Evolutionary conservation across 2,329 filamentous ascomycete genomes (phyloP), one percentile per base, ranked within the genome.

Genomic region (Onygenales sp.): DNA sequence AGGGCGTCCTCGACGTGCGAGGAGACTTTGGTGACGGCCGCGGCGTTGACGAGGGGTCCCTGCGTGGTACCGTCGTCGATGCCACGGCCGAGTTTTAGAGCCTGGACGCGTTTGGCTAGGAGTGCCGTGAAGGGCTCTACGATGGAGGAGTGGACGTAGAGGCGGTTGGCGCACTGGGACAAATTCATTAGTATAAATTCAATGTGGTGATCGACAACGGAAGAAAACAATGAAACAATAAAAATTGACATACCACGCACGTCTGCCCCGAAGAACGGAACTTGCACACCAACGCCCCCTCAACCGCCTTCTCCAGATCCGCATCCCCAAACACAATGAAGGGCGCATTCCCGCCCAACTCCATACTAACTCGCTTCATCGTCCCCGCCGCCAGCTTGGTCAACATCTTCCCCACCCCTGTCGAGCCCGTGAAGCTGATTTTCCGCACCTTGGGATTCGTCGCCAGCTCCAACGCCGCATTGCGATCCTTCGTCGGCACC

Each of bases 401-500:
- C 10, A 70, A 54, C 2, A 67, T 49, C 43, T 62, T 63, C 2
- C 63, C 63, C 13, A 65, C 59, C 1, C 57, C 51, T 7, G 62
- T 65, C 31, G 61, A 64, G n/a, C 62, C 64, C 2, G 63, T 65
- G 54, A 65, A 65, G 49, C 87, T 92, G 49, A 95, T 77, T 69
- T 95, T 94, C 66, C 84, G 84, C 56, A 95, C 76, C 1, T 75
- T 79, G 17, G 84, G 79, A 27, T 58, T 58, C 9, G 52, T 43
- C 34, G 48, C 54, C 40, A 56, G 42, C 32, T 58, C 56, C 31
- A 47, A 49, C 31, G 54, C 54, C 36, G 56, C 43, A 7, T 54
- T 45, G 5, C 47, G 51, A 0, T 88, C 94, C 68, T 92, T 89
- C 42, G 82, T 71, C 3, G 87, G 90, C 56, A 95, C 76, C 52